Evolutionary conservation across 2,329 filamentous ascomycete species (phyloP).

Genomic region (Fusarium sp.): DNA sequence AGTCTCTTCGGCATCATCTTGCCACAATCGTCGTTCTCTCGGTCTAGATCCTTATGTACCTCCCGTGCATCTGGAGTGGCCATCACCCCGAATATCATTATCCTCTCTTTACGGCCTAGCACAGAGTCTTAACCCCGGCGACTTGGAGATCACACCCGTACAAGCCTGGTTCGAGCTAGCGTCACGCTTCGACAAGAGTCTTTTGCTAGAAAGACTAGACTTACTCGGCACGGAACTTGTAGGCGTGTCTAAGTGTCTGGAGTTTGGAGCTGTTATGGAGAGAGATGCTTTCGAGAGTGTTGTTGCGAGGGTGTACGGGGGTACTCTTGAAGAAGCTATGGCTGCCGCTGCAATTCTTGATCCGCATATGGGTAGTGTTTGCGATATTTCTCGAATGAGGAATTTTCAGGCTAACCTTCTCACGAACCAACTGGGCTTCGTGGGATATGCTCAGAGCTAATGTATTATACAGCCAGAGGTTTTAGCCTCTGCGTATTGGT

Average conservation of each 20-base stretch:
- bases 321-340: slow-evolving; percentile 35
- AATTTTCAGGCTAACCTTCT: not conserved
- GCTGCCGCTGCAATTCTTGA: slow-evolving; percentile 19
- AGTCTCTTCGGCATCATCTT: slow-evolving; percentile 35
- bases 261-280: slow-evolving; percentile 62
- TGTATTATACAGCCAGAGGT: not conserved
- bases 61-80: slow-evolving; percentile 51
- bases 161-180: slow-evolving; percentile 68
- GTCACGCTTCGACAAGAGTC: slow-evolving; percentile 52
- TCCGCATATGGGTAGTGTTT: slow-evolving; percentile 2
- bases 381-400: not conserved
- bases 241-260: slow-evolving; percentile 58
- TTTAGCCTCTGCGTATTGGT: not conserved
- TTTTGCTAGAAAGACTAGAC: slow-evolving; percentile 55
- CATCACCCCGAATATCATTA: slow-evolving; percentile 55
- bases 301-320: slow-evolving; percentile 55
- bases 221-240: slow-evolving; percentile 56
- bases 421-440: not conserved
- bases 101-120: slow-evolving; percentile 59
- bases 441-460: slow-evolving; percentile 31
- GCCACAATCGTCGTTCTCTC: slow-evolving; percentile 23
- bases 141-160: slow-evolving; percentile 61
- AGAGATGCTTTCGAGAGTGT: slow-evolving; percentile 60
- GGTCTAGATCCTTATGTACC: slow-evolving; percentile 37
- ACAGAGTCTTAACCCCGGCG: slow-evolving; percentile 56